A percentile compares a stretch with the other conserved stretches of the same genome.
Evolutionary conservation across 1,284 basidiomycete genomes (phyloP).

Genomic region (Tausonia pullulans): DNA sequence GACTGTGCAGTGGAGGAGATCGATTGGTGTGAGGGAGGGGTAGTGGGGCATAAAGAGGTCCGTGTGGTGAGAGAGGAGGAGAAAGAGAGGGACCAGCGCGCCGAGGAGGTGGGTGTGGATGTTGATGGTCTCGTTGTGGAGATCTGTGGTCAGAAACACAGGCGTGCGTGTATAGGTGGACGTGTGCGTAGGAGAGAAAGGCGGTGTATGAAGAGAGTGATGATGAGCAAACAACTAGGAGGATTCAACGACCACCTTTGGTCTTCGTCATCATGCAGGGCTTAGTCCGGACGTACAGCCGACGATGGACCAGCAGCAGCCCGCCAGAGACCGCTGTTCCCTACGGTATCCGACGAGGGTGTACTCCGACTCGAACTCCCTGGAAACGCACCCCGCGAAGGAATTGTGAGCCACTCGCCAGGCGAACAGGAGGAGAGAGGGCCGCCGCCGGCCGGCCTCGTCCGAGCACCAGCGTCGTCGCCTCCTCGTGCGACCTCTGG

Average conservation of each 20-base stretch:
- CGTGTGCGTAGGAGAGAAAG: neutral
- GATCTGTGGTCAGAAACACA: constrained; percentile 37
- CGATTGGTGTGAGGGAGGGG: neutral
- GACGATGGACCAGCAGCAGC: constrained; percentile 3
- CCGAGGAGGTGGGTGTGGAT: constrained; percentile 71
- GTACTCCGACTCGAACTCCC: constrained; percentile 15
- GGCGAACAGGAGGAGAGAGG: neutral
- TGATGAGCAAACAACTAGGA: neutral
- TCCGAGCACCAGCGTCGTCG: neutral
- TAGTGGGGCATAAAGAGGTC: constrained; percentile 35
- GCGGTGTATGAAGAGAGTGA: neutral
- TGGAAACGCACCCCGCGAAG: neutral
- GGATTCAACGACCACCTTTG: neutral
- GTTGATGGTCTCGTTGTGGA: constrained; percentile 75
- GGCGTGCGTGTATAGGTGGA: neutral
- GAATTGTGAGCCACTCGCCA: no score
- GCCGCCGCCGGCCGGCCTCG: neutral
- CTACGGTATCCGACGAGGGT: constrained; percentile 7
- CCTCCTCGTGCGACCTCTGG: neutral
- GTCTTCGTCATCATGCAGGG: neutral
- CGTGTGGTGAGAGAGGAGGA: constrained; percentile 38
- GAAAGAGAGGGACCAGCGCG: constrained; percentile 47
- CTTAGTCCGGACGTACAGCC: neutral
- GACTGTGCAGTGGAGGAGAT: neutral
- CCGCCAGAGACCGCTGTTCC: constrained; percentile 1